Evolutionary conservation across 1,284 basidiomycete species (phyloP).

Genomic region (Fomitopsis betulina): DNA sequence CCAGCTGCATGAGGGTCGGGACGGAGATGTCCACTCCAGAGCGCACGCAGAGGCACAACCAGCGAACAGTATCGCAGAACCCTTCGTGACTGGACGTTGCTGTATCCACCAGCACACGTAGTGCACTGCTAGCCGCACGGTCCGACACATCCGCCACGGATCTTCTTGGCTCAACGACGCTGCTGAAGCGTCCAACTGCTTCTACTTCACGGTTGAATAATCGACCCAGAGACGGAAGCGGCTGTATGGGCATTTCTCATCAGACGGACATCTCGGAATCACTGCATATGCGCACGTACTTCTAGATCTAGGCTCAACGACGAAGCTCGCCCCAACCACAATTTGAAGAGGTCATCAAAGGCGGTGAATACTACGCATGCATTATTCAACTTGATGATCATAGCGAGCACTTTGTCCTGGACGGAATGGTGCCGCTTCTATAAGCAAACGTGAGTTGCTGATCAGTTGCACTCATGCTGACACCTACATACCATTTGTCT

Average conservation of each 20-base stretch:
- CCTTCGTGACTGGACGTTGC: slow-evolving; percentile 42
- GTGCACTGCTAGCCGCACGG: slow-evolving; percentile 43
- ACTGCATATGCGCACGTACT: slow-evolving; percentile 26
- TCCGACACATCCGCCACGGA: slow-evolving; percentile 25
- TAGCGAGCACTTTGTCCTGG: slow-evolving; percentile 41
- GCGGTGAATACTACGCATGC: slow-evolving; percentile 52
- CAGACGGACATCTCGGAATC: background rate
- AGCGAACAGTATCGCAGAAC: slow-evolving; percentile 48
- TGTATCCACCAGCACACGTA: slow-evolving; percentile 45
- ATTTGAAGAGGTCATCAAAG: slow-evolving; percentile 58
- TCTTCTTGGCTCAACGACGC: slow-evolving; percentile 28
- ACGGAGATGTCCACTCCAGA: slow-evolving; percentile 68
- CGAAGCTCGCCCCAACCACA: slow-evolving; percentile 56
- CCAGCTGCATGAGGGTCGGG: slow-evolving; percentile 43
- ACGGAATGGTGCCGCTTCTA: slow-evolving; percentile 16
- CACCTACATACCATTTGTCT: slow-evolving; percentile 10
- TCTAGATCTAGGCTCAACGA: slow-evolving; percentile 29
- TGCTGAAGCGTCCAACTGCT: slow-evolving; percentile 32
- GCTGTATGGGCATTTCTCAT: slow-evolving; percentile 28
- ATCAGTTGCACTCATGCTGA: background rate
- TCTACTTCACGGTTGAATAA: slow-evolving; percentile 55
- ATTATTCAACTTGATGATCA: slow-evolving; percentile 51
- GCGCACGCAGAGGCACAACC: slow-evolving; percentile 61
- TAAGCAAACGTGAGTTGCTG: background rate
- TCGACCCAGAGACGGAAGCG: slow-evolving; percentile 49